Base-by-base conservation (phyloP, 805 yeast genomes). In the Ascoidea tarda region DNA sequence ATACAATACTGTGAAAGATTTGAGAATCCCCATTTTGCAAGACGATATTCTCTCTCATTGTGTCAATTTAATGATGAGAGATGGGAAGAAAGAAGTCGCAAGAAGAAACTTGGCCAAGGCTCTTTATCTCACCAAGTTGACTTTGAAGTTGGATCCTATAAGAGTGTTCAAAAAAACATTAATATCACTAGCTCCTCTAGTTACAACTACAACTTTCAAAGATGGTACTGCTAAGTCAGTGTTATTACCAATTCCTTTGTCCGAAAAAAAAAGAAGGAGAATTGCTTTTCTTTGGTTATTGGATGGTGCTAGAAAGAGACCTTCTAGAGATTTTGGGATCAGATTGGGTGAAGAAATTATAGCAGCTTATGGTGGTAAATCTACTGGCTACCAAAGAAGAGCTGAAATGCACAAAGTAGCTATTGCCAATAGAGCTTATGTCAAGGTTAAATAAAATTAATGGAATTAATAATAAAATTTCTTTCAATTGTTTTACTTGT, bases 221-320 rank as follows among this genome's bases (percentile, higher is more conserved):
- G 88, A 93, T 3, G 93, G 93, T 54, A 84, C 84, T 53, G 97
- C 97, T 48, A 87, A 90, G 65, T 81, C 82, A 55, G 76, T 77
- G 55, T 75, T 81, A 46, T 83, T 87, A 50, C 99, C 99, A 5
- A 80, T 78, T 45, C 96, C 97, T 6, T 72, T 91, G 61, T 81
- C 78, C 50, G 80, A 79, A 61, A 81, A 88, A 68, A 96, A 89
- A 69, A 78, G 98, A 66, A 73, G 79, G 60, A 79, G 96, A 67
- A 79, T 78, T 62, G 96, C 98, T 2, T 86, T 95, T 74, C 68
- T 73, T 58, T 93, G 98, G 98, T 84, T 93, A 50, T 67, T 89
- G 52, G 96, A 87, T 55, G 88, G 95, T 21, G 78, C 95, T 46
- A 76, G 80, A 55, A 82, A 84, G 62, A 82, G 95, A 66, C 82